phyloP scores from a whole-genome alignment of 2,329 filamentous ascomycete species.

The Amauroascus niger region DNA sequence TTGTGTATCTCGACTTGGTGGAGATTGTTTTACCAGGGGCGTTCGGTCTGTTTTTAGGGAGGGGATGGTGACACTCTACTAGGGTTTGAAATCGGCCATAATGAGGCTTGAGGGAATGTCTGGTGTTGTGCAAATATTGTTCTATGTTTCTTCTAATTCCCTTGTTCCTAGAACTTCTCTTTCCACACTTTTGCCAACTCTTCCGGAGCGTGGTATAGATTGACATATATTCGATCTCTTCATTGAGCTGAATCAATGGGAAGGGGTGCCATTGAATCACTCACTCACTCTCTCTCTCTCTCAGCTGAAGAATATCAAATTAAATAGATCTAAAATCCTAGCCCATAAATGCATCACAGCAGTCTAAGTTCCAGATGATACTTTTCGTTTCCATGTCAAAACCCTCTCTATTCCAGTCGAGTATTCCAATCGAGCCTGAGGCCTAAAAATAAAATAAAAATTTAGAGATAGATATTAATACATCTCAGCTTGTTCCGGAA shows the following conservation, averaged over 20 bases:
- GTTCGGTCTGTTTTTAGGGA: not conserved
- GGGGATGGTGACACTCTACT: not conserved
- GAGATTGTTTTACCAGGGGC: not conserved
- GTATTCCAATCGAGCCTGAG: not conserved
- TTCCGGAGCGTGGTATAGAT: not conserved
- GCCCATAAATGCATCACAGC: not conserved
- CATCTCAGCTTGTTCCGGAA: conserved; percentile 56
- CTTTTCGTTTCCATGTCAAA: not conserved
- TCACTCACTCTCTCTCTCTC: too few relatives aligned
- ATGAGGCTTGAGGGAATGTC: not conserved
- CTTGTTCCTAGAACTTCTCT: not conserved
- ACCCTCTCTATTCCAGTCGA: not conserved
- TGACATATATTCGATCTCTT: not conserved
- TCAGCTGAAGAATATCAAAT: too few relatives aligned
- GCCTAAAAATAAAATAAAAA: too few relatives aligned
- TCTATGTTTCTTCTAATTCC: not conserved
- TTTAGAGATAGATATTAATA: too few relatives aligned
- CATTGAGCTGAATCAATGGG: too few relatives aligned
- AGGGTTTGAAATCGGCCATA: not conserved
- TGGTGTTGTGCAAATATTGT: not conserved
- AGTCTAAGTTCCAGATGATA: conserved; percentile 2
- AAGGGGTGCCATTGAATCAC: too few relatives aligned
- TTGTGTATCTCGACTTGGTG: not conserved
- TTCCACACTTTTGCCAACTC: not conserved
- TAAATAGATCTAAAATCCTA: too few relatives aligned